Base-by-base conservation (phyloP, 1,284 basidiomycete species). In the Austroboletus niveus region DNA sequence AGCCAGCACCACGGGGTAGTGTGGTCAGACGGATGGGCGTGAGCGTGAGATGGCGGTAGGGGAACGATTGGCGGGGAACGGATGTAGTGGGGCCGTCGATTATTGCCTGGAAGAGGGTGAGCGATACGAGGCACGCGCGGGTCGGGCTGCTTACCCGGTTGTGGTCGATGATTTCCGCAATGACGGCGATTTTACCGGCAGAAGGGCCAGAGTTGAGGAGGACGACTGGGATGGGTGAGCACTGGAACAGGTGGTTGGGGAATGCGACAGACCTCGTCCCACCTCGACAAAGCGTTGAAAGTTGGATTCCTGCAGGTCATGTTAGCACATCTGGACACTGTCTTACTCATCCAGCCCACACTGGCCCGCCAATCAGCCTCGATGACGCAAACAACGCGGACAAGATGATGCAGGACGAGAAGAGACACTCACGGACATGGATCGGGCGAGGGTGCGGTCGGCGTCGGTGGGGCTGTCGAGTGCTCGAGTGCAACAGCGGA, bases 251-350 rank as follows among this genome's bases (percentile, higher is more conserved):
- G 14, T 3, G 1, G 9, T 8, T 2, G n/a, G 3, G 11, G 35
- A 9, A 30, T 12, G 35, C 11, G 14, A 73, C 81, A 50, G 60
- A 89, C 86, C 84, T 67, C 96, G 92, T 73, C 95, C 96, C 71
- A 98, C 93, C 85, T 98, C 92, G 72, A 98, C 95, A 78, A 95
- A 98, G 60, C 94, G 92, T 78, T 89, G 89, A 83, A 98, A 98
- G 73, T 86, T 93, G 68, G 91, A 92, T 66, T 88, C 77, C 75
- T 80, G 53, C n/a, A 6, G 1, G 36, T 31, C 35, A 17, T 17
- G 46, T 62, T 54, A 62, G 32, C 27, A 52, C 60, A 62, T 65
- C 60, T 52, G 31, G 3, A 36, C 29, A 1, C 17, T 0, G 4
- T 11, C 6, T 4, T 3, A 31, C 12, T 39, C 51, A 62, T 66